phyloP scores from a whole-genome alignment of 768 basidiomycete species.

The Podaxis carcinomalis region DNA sequence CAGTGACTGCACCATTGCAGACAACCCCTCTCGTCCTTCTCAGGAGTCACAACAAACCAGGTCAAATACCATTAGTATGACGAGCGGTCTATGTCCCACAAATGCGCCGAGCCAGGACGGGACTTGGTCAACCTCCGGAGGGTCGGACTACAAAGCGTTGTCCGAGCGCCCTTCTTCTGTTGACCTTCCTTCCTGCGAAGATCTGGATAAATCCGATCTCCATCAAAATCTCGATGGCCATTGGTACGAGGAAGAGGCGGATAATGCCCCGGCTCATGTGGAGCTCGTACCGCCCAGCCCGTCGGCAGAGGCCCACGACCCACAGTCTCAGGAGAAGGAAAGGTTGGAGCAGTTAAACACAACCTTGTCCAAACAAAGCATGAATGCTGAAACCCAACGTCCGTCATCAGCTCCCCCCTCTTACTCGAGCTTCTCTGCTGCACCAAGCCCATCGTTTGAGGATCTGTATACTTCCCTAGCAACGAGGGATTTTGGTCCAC shows the following conservation, averaged over 20 bases:
- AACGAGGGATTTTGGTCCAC: not conserved
- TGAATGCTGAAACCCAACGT: not conserved
- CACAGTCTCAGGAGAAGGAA: not conserved
- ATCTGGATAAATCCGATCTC: not conserved
- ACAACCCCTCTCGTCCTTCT: not conserved
- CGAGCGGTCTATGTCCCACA: not conserved
- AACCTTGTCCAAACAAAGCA: not conserved
- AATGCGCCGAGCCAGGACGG: not conserved
- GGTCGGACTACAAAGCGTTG: not conserved
- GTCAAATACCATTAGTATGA: not conserved
- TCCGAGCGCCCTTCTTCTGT: not conserved
- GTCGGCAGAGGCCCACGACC: not conserved
- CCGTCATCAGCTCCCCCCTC: conserved; percentile 3
- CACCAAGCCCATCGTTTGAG: conserved; percentile 1
- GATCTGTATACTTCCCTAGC: not conserved
- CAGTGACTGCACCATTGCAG: not conserved
- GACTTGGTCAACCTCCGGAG: not conserved
- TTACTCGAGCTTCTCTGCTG: conserved; percentile 3
- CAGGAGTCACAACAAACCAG: not conserved
- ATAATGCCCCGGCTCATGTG: not conserved
- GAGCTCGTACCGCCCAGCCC: not conserved
- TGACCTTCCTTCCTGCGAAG: not conserved
- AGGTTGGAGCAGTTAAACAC: not conserved
- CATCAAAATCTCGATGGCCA: not conserved
- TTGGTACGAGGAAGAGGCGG: not conserved